A percentile compares a stretch with the other conserved stretches of the same genome.
Conservation (phyloP, 2,329 filamentous ascomycete genomes). For the Simplicillium sp. region DNA sequence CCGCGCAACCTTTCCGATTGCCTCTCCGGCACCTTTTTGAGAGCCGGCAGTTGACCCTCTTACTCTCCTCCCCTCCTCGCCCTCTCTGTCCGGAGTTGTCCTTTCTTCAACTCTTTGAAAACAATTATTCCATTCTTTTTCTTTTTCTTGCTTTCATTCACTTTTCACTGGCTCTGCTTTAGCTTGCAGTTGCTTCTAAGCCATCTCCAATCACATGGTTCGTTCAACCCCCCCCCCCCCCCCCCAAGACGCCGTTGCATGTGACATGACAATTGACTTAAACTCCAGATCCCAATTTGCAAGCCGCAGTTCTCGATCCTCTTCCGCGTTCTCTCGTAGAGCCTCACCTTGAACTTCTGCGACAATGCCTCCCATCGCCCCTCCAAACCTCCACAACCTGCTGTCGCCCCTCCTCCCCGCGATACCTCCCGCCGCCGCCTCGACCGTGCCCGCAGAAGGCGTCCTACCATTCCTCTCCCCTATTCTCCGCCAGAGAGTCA, state of each 20-base stretch:
- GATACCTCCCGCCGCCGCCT: constrained; percentile 48
- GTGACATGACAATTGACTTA: background rate
- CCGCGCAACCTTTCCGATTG: no score
- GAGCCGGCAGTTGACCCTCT: no score
- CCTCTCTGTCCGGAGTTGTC: background rate
- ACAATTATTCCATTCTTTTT: background rate
- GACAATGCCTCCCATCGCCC: constrained; percentile 18
- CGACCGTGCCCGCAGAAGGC: constrained; percentile 44
- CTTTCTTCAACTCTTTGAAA: background rate
- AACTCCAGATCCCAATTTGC: background rate
- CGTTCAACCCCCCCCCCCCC: constrained; percentile 1
- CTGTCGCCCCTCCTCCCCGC: constrained; percentile 50
- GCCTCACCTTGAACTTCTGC: background rate
- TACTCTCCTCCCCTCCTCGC: no score
- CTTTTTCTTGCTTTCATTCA: constrained; percentile 2
- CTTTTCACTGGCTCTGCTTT: background rate
- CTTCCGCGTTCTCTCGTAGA: background rate
- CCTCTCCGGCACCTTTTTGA: no score
- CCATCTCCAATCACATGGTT: constrained; percentile 4
- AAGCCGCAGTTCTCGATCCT: background rate
- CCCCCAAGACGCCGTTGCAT: background rate
- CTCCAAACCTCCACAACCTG: constrained; percentile 37
- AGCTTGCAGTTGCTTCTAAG: background rate
- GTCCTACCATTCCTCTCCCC: constrained; percentile 54
- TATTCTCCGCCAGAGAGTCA: constrained; percentile 56